Evolutionary conservation across 1,139 yeast species (phyloP), one percentile per base, ranked within the genome.

Genomic region (Diutina ranongensis): DNA sequence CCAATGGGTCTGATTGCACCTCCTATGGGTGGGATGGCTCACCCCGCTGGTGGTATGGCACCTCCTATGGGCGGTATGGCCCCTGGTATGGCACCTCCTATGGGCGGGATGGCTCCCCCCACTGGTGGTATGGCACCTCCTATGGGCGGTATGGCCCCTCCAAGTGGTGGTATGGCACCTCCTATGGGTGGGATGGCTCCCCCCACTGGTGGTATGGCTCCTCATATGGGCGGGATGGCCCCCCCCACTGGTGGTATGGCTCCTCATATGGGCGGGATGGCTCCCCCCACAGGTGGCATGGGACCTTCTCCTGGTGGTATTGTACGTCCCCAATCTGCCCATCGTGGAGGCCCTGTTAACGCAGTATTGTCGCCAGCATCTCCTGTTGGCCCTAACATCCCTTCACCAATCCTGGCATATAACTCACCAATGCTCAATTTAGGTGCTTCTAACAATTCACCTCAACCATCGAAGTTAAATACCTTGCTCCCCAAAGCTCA

Each of bases 281-380:
- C 45, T 40, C n/a, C 46, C 41, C 19, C 46, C 34, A 18, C 33
- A 52, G 48, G 50, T 61, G 12, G 27, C n/a, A n/a, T n/a, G 9
- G 10, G 10, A 10, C 47, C 45, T 7, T 9, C 10, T n/a, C 35
- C 18, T 31, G 35, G 35, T 10, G 47, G 45, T 9, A 41, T 45
- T 16, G 33, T 35, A 13, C 45, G 46, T n/a, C 34, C 34, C n/a
- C n/a, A n/a, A n/a, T n/a, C n/a, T n/a, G n/a, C n/a, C n/a, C 34
- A 32, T 15, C 13, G 15, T 15, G 16, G 16, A 13, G 13, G 13
- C 5, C 34, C 13, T 32, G 16, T 27, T 12, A 12, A 27, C 31
- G 31, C 31, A 9, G 31, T 15, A 12, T 15, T 15, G 16, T 7
- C 34, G 16, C n/a, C 34, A 32, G 13, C n/a, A 12, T 12, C 34